Base-by-base conservation (phyloP, 192 early-diverging fungal species). In the Globomyces pollinis-pini region DNA sequence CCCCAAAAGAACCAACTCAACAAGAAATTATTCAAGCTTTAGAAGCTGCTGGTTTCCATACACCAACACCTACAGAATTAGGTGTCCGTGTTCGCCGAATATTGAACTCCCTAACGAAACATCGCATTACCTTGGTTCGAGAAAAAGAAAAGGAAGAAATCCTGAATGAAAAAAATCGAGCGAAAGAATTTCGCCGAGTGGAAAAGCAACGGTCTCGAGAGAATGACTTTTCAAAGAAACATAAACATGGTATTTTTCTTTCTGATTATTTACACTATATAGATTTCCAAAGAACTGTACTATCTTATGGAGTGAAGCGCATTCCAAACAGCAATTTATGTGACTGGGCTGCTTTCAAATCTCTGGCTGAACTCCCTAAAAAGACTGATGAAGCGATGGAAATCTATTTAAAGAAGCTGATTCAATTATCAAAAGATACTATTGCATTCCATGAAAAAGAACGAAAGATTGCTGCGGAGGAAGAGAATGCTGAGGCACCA, bases 351-450 rank as follows among this genome's bases (percentile, higher is more conserved):
- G 67, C 75, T 2, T 90, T 91, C 71, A 86, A 81, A 43, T 81
- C 84, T 39, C 62, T 90, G 11, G 67, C 86, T 32, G 79, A 83
- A 31, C 50, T 91, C 24, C 73, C 74, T 38, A 60, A 63, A 24
- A 88, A 88, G 66, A 64, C 85, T 3, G 80, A 83, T 49, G 84
- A 88, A 18, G 77, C 77, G 2, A 66, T 91, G 50, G 81, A 86
- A 38, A 67, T 67, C 6, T 83, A 88, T 62, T 84, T 74, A 50
- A 50, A 73, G 24, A 77, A 84, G 30, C 64, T 88, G 0, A 70
- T 88, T 45, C 45, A 45, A 29, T 63, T 75, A 16, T 89, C 83
- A 36, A 74, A 82, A 44, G 81, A 85, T 47, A 70, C 85, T 12
- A 60, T 86, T 9, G 66, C 60, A 56, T 31, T 35, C 45, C 38